Conservation (phyloP, 1,284 basidiomycete species). For the Ganoderma sinense region DNA sequence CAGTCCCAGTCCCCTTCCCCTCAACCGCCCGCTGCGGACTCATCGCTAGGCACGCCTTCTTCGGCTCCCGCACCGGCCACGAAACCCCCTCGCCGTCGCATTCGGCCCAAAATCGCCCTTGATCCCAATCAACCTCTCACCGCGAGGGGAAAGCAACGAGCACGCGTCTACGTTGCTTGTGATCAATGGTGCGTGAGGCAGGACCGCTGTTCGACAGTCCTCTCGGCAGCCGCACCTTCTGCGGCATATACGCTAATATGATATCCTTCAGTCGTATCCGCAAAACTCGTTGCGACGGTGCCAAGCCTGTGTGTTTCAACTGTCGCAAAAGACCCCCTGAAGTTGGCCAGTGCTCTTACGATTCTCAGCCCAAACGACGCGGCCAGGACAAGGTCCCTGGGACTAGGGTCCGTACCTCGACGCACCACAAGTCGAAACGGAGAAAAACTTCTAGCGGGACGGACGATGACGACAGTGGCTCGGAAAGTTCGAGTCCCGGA, state of each 20-base stretch:
- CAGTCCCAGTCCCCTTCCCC: neutral
- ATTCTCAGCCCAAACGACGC: constrained; percentile 71
- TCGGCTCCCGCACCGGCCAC: neutral
- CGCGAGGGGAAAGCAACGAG: constrained; percentile 72
- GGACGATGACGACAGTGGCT: constrained; percentile 5
- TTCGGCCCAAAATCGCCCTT: constrained; percentile 57
- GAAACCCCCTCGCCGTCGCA: constrained; percentile 18
- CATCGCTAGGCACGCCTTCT: constrained; percentile 3
- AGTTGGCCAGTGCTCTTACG: constrained; percentile 52
- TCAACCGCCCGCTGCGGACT: neutral
- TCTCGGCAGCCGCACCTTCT: neutral
- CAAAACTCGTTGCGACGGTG: constrained; percentile 82
- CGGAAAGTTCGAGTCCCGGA: constrained; percentile 1
- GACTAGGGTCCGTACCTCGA: constrained; percentile 58
- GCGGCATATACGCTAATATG: neutral
- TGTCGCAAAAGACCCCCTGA: constrained; percentile 57
- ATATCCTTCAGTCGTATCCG: constrained; percentile 60
- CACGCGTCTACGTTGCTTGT: constrained; percentile 79
- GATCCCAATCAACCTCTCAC: constrained; percentile 76
- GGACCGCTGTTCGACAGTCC: neutral
- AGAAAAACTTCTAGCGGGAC: neutral
- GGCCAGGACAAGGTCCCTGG: constrained; percentile 81
- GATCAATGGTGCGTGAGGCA: constrained; percentile 64
- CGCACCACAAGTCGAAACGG: constrained; percentile 7
- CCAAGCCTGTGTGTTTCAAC: constrained; percentile 75